Base-by-base conservation (phyloP, 257 asterid species). In the Catharanthus roseus region DNA sequence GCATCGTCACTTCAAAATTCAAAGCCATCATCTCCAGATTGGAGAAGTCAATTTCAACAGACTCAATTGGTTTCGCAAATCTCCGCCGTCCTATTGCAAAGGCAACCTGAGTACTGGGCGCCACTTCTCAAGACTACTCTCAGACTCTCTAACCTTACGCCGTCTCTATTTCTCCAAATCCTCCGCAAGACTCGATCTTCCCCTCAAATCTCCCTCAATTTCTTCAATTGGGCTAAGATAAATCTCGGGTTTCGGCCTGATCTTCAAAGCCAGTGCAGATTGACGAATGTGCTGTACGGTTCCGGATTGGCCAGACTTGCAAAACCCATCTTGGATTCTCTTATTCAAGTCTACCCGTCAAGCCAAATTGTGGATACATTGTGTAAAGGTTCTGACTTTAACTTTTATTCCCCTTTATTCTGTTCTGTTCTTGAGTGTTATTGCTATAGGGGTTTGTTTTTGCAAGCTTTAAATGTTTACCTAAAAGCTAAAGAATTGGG, bases 201-300 rank as follows among this genome's bases (percentile, higher is more conserved):
- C 51, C 93, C 96, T 21, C 70, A 77, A 65, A 76, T 85, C 77
- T 88, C 91, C 61, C 78, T 86, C 57, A 54, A 56, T 53, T 92
- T 92, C 90, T 90, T 82, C 84, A 77, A 81, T 21, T 88, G 90
- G 88, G 90, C 90, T n/a, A 77, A 77, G 74, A 79, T 76, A 54
- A 80, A 74, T 41, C 85, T 83, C n/a, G 85, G 69, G 13, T 88
- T 92, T 75, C 72, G 79, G 65, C 96, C 96, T 23, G 98, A 88
- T 72, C 78, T 84, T 58, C 62, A 65, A 42, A 68, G 75, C 74
- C 86, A 68, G 74, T 88, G 88, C 74, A 85, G 74, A 58, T 67
- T 92, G 78, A 73, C 75, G 61, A 79, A 76, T 73, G 71, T 88
- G 2, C 84, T 92, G 23, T 73, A 70, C 72, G 87, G 85, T 61